Percentiles rank a stretch among this genome's conserved stretches.
phyloP scores from a whole-genome alignment of 805 yeast species.

The Suhomyces sp. region DNA sequence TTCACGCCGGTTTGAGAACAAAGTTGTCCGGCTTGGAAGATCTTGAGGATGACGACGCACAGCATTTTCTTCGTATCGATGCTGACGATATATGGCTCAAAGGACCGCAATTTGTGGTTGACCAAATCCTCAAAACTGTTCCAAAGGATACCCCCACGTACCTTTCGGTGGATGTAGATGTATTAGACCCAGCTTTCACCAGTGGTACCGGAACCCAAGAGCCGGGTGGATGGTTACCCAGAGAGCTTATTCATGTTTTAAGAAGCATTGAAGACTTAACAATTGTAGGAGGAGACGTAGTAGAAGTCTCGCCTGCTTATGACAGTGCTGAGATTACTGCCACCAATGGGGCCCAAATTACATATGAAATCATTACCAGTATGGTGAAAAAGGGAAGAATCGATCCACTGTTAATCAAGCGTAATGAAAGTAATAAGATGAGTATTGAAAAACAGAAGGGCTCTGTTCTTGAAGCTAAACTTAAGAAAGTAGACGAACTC shows the following conservation, averaged over 20 bases:
- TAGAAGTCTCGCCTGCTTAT: conserved; percentile 61
- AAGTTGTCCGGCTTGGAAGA: conserved; percentile 59
- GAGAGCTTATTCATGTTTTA: conserved; percentile 50
- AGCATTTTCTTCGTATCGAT: conserved; percentile 65
- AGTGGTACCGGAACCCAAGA: conserved; percentile 61
- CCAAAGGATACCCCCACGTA: conserved; percentile 69
- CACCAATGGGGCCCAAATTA: conserved; percentile 68
- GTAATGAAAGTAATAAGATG: background rate
- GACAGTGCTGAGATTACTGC: conserved; percentile 66
- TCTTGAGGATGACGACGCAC: conserved; percentile 68
- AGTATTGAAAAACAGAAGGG: background rate
- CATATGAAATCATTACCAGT: conserved; percentile 65
- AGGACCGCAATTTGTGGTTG: conserved; percentile 59
- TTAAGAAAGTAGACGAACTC: background rate
- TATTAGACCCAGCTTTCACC: conserved; percentile 56
- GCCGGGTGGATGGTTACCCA: conserved; percentile 57
- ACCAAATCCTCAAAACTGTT: conserved; percentile 50
- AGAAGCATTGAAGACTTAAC: conserved; percentile 44
- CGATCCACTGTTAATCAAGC: background rate
- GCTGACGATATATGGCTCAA: conserved; percentile 72
- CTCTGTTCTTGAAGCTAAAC: background rate
- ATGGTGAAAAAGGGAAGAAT: conserved; percentile 61
- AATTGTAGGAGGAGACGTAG: conserved; percentile 55
- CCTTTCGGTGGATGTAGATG: conserved; percentile 73
- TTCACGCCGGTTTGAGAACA: conserved; percentile 78